Base-by-base conservation (phyloP, 2,329 filamentous ascomycete species). In the Epichloe sibirici region DNA sequence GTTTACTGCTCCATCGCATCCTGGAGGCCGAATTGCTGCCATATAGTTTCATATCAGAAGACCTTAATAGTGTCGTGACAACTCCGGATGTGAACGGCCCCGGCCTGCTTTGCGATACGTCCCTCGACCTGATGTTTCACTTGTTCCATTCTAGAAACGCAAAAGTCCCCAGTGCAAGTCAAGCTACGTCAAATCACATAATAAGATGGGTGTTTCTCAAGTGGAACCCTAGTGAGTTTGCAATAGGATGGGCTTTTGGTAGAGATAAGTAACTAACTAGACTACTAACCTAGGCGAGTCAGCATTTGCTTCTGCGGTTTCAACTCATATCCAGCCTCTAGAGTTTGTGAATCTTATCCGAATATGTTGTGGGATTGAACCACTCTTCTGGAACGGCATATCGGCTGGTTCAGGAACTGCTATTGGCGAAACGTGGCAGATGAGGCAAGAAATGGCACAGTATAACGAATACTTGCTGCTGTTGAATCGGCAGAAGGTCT, bases 41-140 rank as follows among this genome's bases (percentile, higher is more conserved):
- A 0, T 86, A 86, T 59, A 76, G 83, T 45, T 72, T 77, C 31
- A 72, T 90, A 15, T 79, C 81, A 2, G 82, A 88, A 53, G 82
- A 85, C 31, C 73, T 88, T 48, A 85, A 86, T 59, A 78, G 77
- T 51, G 85, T 95, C 54, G 74, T 94, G 11, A 79, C 82, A 5
- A 85, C 85, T 23, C 82, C 88, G 45, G 90, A 94, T 61, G 74
- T 91, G 38, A 91, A 85, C 63, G 90, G 90, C 0, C 91, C 93
- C 7, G 81, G 82, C 1, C 66, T 82, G 21, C 71, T 95, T 17
- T 84, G 84, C n/a, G 93, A 97, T 64, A 82, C 89, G 1, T 86
- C 88, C 3, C 72, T 91, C 17, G 72, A 76, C 2, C 66, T 98
- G 42, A 88, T 95, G 80, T 73, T 78, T 15, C 78, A 79, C 51